These are phyloP conservation scores for Coemansia sp. DNA, from an alignment of 192 early-diverging fungal genomes.

Conservation along the genomic window DNA sequence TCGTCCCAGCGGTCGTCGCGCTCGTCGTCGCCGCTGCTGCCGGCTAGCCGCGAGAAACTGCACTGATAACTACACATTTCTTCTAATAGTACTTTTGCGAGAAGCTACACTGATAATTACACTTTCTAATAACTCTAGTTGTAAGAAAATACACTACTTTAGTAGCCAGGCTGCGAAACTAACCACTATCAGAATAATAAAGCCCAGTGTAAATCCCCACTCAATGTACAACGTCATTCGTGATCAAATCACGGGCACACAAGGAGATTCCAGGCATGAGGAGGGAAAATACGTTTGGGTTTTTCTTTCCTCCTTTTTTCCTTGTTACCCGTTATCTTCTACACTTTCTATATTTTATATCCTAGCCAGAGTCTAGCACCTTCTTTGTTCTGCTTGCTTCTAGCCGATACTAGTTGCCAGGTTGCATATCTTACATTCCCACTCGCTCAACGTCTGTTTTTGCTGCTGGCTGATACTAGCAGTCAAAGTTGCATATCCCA, in stretches of 20 bases:
- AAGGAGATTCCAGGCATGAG: not conserved
- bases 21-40: slow-evolving; percentile 29
- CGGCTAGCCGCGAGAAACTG: slow-evolving; percentile 31
- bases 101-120: not conserved
- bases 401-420: too few species aligned
- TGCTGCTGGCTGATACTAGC: too few species aligned
- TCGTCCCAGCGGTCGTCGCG: slow-evolving; percentile 36
- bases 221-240: not conserved
- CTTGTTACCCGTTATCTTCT: not conserved
- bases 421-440: too few species aligned
- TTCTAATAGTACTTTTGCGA: not conserved
- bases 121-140: not conserved
- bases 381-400: not conserved
- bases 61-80: slow-evolving; percentile 2
- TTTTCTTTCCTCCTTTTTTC: slow-evolving; percentile 3
- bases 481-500: too few species aligned
- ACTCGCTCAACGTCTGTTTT: too few species aligned
- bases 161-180: too few species aligned
- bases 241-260: not conserved
- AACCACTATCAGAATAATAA: too few species aligned
- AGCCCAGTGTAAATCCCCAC: too few species aligned
- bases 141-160: too few species aligned
- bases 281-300: not conserved
- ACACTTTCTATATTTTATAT: not conserved
- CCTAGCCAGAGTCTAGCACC: not conserved